Evolutionary conservation across 768 basidiomycete species (phyloP), one percentile per base, ranked within the genome.

Genomic region (Leucosporidium yakuticum): DNA sequence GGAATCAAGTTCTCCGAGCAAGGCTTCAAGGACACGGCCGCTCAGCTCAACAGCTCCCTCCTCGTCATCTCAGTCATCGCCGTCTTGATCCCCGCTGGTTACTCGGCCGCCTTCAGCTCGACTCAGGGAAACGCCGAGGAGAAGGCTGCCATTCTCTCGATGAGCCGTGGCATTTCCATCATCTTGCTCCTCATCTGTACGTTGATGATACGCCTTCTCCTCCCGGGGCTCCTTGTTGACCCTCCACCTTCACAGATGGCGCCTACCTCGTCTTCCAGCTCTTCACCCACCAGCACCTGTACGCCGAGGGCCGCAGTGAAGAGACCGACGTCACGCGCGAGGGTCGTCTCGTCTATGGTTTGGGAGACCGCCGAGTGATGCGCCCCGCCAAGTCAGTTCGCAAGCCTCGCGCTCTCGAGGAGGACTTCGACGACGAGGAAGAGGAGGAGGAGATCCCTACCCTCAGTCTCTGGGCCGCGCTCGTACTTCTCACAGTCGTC

Each of bases 131-230:
- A 47, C 8, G 64, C 65, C n/a, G 44, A 19, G 0, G 68, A 72
- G 61, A 55, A 59, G 9, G 60, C 54, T 4, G 64, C 71, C 8
- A 69, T 76, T 29, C 65, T 75, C 23, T 64, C 72, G 53, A 74
- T 75, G 70, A 62, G 58, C 9, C 62, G 76, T 17, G 76, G 74
- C 20, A 72, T 64, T 1, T 84, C 90, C 7, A 81, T 93, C 57
- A 83, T 92, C 60, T 81, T 92, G 6, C 81, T 92, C 20, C 81
- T 87, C 75, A 86, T 90, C 69, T 92, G 69, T 63, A 32, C 36
- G 60, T 51, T 25, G 11, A 3, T 50, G 20, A 19, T 44, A 9
- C 25, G 7, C 47, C 9, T 36, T 8, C 11, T 25, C 19, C 12
- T 4, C 5, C 62, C 34, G 47, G 47, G 21, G 47, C 47, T 2